Evolutionary conservation across 2,329 filamentous ascomycete species (phyloP).

Genomic region (Colletotrichum kahawae): DNA sequence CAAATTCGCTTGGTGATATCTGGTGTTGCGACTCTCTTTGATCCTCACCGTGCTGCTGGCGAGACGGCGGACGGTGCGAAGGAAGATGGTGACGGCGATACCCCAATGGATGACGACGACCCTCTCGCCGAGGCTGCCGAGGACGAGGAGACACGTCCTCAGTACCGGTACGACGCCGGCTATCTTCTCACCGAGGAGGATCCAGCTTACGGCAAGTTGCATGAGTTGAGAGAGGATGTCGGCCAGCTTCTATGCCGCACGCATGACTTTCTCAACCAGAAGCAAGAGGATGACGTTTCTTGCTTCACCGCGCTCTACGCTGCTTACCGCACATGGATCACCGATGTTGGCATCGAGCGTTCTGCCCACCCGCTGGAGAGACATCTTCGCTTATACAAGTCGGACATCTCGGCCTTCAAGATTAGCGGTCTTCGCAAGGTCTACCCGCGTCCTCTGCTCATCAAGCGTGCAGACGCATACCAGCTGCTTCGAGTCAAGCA

Average conservation of each 20-base stretch:
- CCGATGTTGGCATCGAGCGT: slow-evolving; percentile 94
- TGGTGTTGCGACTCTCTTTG: slow-evolving; percentile 88
- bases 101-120: slow-evolving; percentile 48
- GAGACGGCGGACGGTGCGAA: slow-evolving; percentile 39
- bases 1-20: slow-evolving; percentile 89
- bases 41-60: slow-evolving; percentile 73
- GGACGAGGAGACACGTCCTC: slow-evolving; percentile 82
- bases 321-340: slow-evolving; percentile 94
- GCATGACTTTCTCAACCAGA: slow-evolving; percentile 79
- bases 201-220: slow-evolving; percentile 75
- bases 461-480: slow-evolving; percentile 92
- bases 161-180: slow-evolving; percentile 87
- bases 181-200: slow-evolving; percentile 71
- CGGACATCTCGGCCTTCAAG: slow-evolving; percentile 91
- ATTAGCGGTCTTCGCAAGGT: slow-evolving; percentile 90
- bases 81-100: slow-evolving; percentile 55
- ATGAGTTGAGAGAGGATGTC: slow-evolving; percentile 79
- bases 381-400: slow-evolving; percentile 81
- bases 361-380: slow-evolving; percentile 93
- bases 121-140: slow-evolving; percentile 70
- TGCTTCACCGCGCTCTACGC: slow-evolving; percentile 94
- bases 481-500: slow-evolving; percentile 93
- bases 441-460: slow-evolving; percentile 89
- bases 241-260: slow-evolving; percentile 83
- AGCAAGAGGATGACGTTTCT: slow-evolving; percentile 93